Conservation (phyloP, 129 eudicot genomes). For the Saposhnikovia divaricata region DNA sequence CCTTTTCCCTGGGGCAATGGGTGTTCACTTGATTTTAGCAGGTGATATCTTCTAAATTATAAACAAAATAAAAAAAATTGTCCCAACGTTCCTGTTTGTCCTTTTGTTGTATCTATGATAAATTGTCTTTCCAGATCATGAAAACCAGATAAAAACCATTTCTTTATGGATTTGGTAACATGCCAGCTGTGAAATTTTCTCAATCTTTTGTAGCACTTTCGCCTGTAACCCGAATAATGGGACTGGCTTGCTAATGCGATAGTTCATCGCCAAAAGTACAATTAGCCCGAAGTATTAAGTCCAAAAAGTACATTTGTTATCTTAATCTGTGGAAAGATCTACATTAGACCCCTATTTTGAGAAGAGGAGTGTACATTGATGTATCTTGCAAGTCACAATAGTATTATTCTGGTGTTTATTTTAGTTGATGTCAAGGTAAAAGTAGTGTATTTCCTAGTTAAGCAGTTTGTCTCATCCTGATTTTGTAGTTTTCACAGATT, state of each 20-base stretch:
- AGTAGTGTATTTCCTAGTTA: neutral
- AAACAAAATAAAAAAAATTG: neutral
- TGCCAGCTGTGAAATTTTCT: neutral
- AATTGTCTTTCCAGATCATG: neutral
- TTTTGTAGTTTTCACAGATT: neutral
- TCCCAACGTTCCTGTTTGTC: neutral
- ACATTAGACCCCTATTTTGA: neutral
- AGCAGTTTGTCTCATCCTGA: neutral
- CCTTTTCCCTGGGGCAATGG: neutral
- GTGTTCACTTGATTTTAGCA: neutral
- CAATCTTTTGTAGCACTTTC: neutral
- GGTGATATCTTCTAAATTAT: neutral
- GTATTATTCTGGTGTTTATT: neutral
- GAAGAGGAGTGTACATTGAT: neutral
- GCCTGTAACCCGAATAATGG: neutral
- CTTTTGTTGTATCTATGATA: neutral
- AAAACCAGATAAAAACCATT: neutral
- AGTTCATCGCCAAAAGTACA: neutral
- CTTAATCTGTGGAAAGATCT: neutral
- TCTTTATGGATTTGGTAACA: neutral
- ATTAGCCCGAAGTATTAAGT: neutral
- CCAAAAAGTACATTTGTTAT: neutral
- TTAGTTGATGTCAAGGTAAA: neutral
- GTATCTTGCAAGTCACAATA: neutral
- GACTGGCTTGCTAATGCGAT: neutral